Conservation (phyloP, 768 basidiomycete genomes). For the Calocera viscosa region DNA sequence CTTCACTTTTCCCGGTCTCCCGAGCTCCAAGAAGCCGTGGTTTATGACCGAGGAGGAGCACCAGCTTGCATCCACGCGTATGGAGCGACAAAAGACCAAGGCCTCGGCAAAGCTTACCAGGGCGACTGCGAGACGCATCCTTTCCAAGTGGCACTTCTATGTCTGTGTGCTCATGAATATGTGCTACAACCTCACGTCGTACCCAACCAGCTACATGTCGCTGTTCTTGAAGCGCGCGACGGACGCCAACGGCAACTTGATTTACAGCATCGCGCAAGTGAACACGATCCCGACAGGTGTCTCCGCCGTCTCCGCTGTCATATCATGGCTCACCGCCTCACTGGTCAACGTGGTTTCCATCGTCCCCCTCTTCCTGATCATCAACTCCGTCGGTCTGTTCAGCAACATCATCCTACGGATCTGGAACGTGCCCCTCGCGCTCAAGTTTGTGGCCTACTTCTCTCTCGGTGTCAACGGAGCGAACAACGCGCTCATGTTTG, state of each 20-base stretch:
- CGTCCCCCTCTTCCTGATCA: constrained; percentile 48
- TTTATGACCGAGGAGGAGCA: constrained; percentile 21
- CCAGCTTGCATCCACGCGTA: constrained; percentile 14
- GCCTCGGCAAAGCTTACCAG: constrained; percentile 13
- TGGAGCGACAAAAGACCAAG: constrained; percentile 11
- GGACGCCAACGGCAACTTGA: constrained; percentile 9
- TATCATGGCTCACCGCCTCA: constrained; percentile 32
- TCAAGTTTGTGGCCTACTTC: constrained; percentile 65
- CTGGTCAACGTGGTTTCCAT: constrained; percentile 19
- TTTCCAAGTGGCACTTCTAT: constrained; percentile 6
- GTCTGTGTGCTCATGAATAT: neutral
- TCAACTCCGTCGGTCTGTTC: constrained; percentile 42
- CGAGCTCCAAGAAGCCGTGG: constrained; percentile 20
- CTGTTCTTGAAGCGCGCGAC: constrained; percentile 15
- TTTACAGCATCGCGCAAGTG: constrained; percentile 10
- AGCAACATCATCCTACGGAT: constrained; percentile 48
- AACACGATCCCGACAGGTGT: constrained; percentile 20
- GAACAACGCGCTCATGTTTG: constrained; percentile 31
- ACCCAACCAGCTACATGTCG: constrained; percentile 18
- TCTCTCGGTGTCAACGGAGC: constrained; percentile 19
- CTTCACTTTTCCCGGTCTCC: constrained; percentile 21
- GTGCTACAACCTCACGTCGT: constrained; percentile 14
- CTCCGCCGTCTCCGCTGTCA: constrained; percentile 13
- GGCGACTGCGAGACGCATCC: constrained; percentile 13
- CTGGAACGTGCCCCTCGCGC: constrained; percentile 44